These are phyloP conservation scores for Wickerhamiella spandovensis DNA, from an alignment of 805 yeast genomes.

Conservation along the genomic window DNA sequence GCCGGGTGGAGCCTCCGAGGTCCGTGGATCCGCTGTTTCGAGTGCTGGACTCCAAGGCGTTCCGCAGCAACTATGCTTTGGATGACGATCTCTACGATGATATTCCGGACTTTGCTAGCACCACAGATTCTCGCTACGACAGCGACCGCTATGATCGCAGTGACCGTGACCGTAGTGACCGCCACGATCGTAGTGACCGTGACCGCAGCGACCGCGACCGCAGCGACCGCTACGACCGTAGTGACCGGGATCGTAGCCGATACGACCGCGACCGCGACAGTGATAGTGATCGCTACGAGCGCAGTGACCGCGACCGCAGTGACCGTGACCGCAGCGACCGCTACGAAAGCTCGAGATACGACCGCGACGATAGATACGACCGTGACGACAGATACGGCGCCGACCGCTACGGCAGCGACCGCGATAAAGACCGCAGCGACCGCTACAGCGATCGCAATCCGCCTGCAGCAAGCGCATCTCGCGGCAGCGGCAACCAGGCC, in stretches of 20 bases:
- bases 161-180: slow-evolving; percentile 36
- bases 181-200: slow-evolving; percentile 16
- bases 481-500: slow-evolving; percentile 52
- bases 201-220: slow-evolving; percentile 36
- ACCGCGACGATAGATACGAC: slow-evolving; percentile 4
- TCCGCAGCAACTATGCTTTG: slow-evolving; percentile 35
- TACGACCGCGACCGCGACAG: slow-evolving; percentile 50
- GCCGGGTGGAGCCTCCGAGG: slow-evolving; percentile 87
- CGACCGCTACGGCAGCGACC: slow-evolving; percentile 3
- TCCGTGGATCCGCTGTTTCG: slow-evolving; percentile 78
- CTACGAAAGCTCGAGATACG: slow-evolving; percentile 1
- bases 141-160: slow-evolving; percentile 11
- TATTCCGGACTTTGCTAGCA: slow-evolving; percentile 57
- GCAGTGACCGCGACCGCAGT: slow-evolving; percentile 19
- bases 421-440: slow-evolving; percentile 1
- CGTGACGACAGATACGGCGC: slow-evolving; percentile 1
- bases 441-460: slow-evolving; percentile 1
- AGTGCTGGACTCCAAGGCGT: slow-evolving; percentile 74
- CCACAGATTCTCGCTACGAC: slow-evolving; percentile 27
- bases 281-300: slow-evolving; percentile 16
- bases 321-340: slow-evolving; percentile 2
- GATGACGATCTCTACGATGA: slow-evolving; percentile 58
- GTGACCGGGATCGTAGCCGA: too few species aligned
- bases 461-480: slow-evolving; percentile 4
- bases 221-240: slow-evolving; percentile 16